phyloP scores from a whole-genome alignment of 2,329 filamentous ascomycete genomes.

The Claviceps sp. region DNA sequence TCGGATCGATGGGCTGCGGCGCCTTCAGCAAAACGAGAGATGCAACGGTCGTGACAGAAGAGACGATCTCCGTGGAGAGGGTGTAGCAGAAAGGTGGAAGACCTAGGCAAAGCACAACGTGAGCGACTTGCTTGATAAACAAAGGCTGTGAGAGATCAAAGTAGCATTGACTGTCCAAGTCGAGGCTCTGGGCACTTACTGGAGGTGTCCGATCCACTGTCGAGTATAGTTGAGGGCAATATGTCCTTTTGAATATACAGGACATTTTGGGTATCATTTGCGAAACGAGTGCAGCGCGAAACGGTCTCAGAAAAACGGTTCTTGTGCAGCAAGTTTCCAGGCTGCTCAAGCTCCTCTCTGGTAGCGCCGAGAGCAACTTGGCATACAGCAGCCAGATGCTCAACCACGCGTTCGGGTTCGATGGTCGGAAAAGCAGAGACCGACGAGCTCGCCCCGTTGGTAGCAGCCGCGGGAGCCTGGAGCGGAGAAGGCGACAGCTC shows the following conservation, averaged over 20 bases:
- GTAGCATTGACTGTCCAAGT: background rate
- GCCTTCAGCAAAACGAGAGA: slow-evolving; percentile 86
- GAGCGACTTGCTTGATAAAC: background rate
- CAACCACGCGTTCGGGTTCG: slow-evolving; percentile 56
- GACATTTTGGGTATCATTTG: slow-evolving; percentile 72
- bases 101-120: slow-evolving; percentile 17
- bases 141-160: no score
- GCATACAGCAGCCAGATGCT: slow-evolving; percentile 58
- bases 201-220: slow-evolving; percentile 33
- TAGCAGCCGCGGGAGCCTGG: slow-evolving; percentile 30
- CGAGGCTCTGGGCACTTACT: slow-evolving; percentile 20
- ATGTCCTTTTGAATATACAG: slow-evolving; percentile 86
- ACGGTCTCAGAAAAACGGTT: slow-evolving; percentile 63
- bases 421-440: slow-evolving; percentile 38
- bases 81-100: slow-evolving; percentile 57
- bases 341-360: slow-evolving; percentile 63
- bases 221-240: slow-evolving; percentile 36
- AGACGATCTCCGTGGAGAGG: slow-evolving; percentile 69
- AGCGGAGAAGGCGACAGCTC: slow-evolving; percentile 36
- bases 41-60: slow-evolving; percentile 64
- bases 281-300: slow-evolving; percentile 78
- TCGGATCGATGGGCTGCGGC: slow-evolving; percentile 73
- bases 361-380: slow-evolving; percentile 62
- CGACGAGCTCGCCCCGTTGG: slow-evolving; percentile 21
- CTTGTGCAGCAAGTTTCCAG: slow-evolving; percentile 71